Conservation (phyloP, 495 filamentous ascomycete genomes). For the Platismatia glauca region DNA sequence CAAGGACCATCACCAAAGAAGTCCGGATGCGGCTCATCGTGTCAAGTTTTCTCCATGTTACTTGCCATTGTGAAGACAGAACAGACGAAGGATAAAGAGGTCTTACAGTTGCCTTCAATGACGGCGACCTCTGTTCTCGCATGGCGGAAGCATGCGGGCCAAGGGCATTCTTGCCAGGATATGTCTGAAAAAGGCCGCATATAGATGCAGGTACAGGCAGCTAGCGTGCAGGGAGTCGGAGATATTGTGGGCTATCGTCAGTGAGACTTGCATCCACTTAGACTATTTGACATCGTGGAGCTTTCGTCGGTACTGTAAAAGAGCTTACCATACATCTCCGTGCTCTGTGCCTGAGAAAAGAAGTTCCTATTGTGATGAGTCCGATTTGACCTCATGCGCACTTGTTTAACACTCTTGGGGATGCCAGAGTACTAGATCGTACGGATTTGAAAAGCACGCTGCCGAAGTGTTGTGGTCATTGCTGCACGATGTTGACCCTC, state of each 20-base stretch:
- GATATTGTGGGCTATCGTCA: not conserved
- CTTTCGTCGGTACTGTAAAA: too few relatives aligned
- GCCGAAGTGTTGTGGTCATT: not conserved
- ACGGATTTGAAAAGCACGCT: not conserved
- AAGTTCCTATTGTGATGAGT: not conserved
- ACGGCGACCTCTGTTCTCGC: not conserved
- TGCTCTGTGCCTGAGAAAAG: not conserved
- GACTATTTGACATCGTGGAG: too few relatives aligned
- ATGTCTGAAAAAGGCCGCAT: not conserved
- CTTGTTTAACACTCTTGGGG: not conserved
- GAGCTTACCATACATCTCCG: not conserved
- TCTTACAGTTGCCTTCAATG: not conserved
- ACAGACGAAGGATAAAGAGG: not conserved
- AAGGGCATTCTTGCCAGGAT: not conserved
- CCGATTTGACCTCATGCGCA: not conserved
- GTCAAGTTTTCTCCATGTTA: not conserved
- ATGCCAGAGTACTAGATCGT: not conserved
- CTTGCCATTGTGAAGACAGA: not conserved
- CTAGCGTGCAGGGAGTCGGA: not conserved
- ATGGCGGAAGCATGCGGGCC: not conserved
- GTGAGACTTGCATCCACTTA: not conserved
- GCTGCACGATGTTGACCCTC: not conserved
- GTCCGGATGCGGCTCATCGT: not conserved
- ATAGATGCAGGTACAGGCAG: constrained; percentile 7
- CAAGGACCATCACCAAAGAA: not conserved